A percentile compares a stretch with the other conserved stretches of the same genome.
Evolutionary conservation across 306 rosid genomes (phyloP).

Genomic region (Vigna hirtella): DNA sequence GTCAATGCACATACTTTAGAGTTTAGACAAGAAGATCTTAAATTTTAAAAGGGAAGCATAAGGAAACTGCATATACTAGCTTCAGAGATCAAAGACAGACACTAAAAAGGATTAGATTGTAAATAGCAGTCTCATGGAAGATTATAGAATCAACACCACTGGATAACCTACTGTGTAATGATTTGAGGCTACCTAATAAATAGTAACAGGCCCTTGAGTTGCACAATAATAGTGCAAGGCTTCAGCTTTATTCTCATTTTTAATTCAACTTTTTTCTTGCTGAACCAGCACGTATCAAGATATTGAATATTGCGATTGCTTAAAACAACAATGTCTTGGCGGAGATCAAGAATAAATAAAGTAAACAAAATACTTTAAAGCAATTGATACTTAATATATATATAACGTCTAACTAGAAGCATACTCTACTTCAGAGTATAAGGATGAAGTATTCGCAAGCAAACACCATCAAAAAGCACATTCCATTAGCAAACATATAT

Average conservation of each 20-base stretch:
- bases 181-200: neutral
- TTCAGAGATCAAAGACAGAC: neutral
- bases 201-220: neutral
- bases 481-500: conserved; percentile 11
- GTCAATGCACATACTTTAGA: conserved; percentile 40
- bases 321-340: neutral
- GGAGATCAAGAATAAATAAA: neutral
- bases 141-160: conserved; percentile 11
- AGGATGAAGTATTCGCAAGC: neutral
- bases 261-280: neutral
- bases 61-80: neutral
- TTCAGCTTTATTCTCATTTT: neutral
- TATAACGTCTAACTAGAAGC: neutral
- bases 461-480: neutral
- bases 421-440: neutral
- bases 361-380: neutral
- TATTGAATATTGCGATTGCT: no score
- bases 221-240: neutral
- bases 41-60: neutral
- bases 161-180: neutral
- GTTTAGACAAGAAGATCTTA: conserved; percentile 32
- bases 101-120: neutral
- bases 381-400: neutral
- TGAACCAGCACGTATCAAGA: no score
- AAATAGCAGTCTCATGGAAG: conserved; percentile 10